Evolutionary conservation across 1,284 basidiomycete species (phyloP).

Genomic region (Pascua sp.): DNA sequence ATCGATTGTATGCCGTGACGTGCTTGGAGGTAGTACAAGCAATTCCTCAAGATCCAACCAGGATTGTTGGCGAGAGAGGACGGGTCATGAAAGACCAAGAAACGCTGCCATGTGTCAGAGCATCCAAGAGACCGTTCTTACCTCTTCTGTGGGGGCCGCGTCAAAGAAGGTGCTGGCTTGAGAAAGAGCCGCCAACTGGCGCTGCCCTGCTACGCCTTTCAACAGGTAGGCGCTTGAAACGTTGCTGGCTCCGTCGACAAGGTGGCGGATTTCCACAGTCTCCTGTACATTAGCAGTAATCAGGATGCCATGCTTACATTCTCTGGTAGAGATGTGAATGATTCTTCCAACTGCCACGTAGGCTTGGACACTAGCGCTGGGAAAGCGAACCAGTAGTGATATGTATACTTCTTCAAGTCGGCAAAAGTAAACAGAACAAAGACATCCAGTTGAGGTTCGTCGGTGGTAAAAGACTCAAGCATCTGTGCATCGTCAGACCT

Average conservation of each 20-base stretch:
- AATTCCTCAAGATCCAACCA: conserved; percentile 92
- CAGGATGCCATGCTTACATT: conserved; percentile 10
- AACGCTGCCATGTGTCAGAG: conserved; percentile 51
- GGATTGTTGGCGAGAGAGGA: conserved; percentile 72
- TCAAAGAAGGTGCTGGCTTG: conserved; percentile 60
- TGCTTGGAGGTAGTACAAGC: conserved; percentile 72
- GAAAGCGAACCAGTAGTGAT: conserved; percentile 97
- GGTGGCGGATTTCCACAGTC: conserved; percentile 20
- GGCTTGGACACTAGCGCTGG: conserved; percentile 85
- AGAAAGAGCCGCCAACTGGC: conserved; percentile 57
- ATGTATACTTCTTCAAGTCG: conserved; percentile 96
- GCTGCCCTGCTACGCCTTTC: conserved; percentile 22
- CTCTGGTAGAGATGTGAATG: conserved; percentile 11
- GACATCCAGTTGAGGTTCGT: conserved; percentile 57
- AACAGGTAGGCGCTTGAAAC: conserved; percentile 20
- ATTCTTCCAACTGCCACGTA: conserved; percentile 67
- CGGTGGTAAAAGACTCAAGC: conserved; percentile 28
- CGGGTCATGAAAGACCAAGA: conserved; percentile 79
- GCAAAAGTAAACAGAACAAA: conserved; percentile 91
- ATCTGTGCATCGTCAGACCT: conserved; percentile 25
- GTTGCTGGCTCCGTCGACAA: too few species aligned
- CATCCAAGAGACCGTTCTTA: conserved; percentile 26
- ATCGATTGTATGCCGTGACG: conserved; percentile 56
- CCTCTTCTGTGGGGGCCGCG: conserved; percentile 49
- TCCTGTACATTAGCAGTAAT: conserved; percentile 26